Percentiles rank a stretch among this genome's conserved stretches.
Conservation (phyloP, 2,329 filamentous ascomycete species). For the Penicillium sp. region DNA sequence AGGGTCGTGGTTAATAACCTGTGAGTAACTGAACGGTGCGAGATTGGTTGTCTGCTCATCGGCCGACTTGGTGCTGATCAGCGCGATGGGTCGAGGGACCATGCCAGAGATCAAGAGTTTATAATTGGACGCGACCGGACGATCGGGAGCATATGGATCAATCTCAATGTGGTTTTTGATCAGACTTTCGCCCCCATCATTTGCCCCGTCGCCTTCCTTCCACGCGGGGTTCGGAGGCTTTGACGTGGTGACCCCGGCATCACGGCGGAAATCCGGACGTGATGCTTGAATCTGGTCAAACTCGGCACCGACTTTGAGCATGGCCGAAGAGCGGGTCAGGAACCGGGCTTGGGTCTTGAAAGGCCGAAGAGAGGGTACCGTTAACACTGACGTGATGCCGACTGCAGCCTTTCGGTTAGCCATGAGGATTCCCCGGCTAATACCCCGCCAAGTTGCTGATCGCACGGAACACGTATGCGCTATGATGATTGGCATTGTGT, state of each 20-base stretch:
- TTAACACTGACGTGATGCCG: background rate
- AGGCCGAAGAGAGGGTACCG: background rate
- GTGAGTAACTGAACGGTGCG: conserved; percentile 82
- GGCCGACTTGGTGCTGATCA: conserved; percentile 52
- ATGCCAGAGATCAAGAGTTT: conserved; percentile 82
- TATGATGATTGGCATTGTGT: too few relatives aligned
- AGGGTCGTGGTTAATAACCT: conserved; percentile 77
- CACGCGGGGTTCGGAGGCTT: conserved; percentile 41
- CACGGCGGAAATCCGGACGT: conserved; percentile 38
- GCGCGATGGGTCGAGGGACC: conserved; percentile 72
- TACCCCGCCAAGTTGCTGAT: conserved; percentile 1
- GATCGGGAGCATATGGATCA: conserved; percentile 68
- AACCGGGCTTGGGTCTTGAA: conserved; percentile 1
- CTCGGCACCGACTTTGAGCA: conserved; percentile 24
- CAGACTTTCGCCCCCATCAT: conserved; percentile 44
- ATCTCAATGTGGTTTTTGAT: conserved; percentile 65
- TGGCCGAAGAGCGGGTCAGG: conserved; percentile 21
- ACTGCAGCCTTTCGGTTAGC: background rate
- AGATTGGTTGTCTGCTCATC: conserved; percentile 68
- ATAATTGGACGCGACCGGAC: conserved; percentile 70
- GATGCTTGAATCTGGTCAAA: conserved; percentile 40
- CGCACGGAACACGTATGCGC: too few relatives aligned
- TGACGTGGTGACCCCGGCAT: conserved; percentile 32
- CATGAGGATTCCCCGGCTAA: background rate
- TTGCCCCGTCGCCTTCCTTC: conserved; percentile 41